These are phyloP conservation scores for Hibiscus tridactylites DNA, from an alignment of 345 rosid species.

Conservation along the genomic window DNA sequence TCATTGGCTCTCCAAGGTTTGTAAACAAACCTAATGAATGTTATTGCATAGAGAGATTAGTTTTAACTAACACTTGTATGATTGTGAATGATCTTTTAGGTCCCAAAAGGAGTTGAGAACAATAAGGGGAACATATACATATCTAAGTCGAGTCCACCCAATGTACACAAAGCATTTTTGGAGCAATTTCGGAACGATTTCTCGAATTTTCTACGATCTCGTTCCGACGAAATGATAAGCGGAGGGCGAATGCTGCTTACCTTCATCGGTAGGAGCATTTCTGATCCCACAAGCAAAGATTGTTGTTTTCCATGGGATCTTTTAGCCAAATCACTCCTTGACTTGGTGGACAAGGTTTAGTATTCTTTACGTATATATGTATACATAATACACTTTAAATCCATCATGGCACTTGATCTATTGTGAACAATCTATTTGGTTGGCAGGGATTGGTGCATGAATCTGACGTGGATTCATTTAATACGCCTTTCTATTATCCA, in stretches of 20 bases:
- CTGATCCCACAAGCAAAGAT: conserved; percentile 19
- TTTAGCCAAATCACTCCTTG: conserved; percentile 23
- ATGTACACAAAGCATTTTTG: background rate
- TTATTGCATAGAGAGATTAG: background rate
- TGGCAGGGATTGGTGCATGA: background rate
- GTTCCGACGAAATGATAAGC: conserved; percentile 26
- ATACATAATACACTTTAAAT: no score
- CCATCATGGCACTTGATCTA: background rate
- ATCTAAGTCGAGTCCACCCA: background rate
- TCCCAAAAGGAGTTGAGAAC: conserved; percentile 5
- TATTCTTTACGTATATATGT: no score
- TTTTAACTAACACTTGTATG: background rate
- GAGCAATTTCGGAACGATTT: conserved; percentile 26
- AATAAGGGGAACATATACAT: background rate
- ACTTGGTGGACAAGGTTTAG: conserved; percentile 14
- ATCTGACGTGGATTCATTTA: background rate
- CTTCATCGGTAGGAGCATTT: conserved; percentile 26
- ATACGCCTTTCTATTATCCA: background rate
- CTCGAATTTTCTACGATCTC: conserved; percentile 22
- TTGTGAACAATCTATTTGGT: background rate
- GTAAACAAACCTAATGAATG: no score
- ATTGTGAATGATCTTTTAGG: background rate
- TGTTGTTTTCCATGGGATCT: conserved; percentile 14
- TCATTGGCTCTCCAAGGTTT: no score
- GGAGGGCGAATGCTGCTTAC: conserved; percentile 16